A percentile compares a stretch with the other conserved stretches of the same genome.
Conservation (phyloP, 805 yeast species). For the Saturnispora dispora region DNA sequence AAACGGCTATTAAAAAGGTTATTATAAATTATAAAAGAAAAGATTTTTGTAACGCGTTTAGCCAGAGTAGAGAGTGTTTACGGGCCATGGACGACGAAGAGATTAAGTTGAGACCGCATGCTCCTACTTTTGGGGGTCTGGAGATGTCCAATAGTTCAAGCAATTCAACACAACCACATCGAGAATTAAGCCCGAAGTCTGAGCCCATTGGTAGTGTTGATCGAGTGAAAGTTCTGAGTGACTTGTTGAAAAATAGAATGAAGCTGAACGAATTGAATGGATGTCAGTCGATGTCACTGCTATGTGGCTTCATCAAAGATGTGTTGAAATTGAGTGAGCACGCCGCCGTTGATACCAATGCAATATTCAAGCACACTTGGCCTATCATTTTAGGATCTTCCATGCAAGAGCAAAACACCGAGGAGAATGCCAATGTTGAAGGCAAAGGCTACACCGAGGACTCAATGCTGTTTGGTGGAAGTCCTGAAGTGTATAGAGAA, state of each 20-base stretch:
- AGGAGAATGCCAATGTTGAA: not conserved
- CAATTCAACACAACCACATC: constrained; percentile 5
- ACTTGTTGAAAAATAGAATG: constrained; percentile 15
- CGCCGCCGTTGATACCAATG: not conserved
- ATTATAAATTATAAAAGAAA: not conserved
- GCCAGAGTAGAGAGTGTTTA: not conserved
- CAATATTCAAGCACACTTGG: not conserved
- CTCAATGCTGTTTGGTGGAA: not conserved
- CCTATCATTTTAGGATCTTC: constrained; percentile 1
- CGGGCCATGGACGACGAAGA: constrained; percentile 5
- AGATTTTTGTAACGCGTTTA: not conserved
- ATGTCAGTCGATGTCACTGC: constrained; percentile 24
- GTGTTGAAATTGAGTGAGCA: constrained; percentile 15
- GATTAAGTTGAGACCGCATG: constrained; percentile 13
- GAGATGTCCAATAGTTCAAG: not conserved
- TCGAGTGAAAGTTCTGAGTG: constrained; percentile 26
- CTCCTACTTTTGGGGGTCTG: constrained; percentile 19
- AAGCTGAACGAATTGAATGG: constrained; percentile 19
- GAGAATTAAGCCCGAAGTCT: not conserved
- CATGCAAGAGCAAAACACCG: not conserved
- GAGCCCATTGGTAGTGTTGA: constrained; percentile 15
- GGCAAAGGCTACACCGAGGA: not conserved
- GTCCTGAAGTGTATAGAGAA: constrained; percentile 5
- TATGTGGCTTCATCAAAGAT: constrained; percentile 21
- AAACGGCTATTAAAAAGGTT: not conserved